Base-by-base conservation (phyloP, 345 rosid genomes). In the Hibiscus trionum region DNA sequence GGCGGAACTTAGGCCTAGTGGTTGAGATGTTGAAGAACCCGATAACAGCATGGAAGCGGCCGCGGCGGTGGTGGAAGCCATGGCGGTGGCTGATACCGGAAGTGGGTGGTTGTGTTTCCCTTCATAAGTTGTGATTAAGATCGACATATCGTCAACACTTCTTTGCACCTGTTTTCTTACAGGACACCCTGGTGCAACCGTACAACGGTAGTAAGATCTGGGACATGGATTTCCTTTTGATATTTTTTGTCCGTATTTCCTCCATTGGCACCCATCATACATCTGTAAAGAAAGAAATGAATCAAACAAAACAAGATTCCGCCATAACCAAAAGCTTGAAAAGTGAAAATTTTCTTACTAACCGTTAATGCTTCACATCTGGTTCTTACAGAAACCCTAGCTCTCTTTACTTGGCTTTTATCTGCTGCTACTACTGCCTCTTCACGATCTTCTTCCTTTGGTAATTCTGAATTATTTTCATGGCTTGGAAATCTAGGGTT, bases 181-280 rank as follows among this genome's bases (percentile, higher is more conserved):
- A 0, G 98, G 97, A 69, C 98, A 93, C 11, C 82, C 86, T 35
- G 91, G 80, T 55, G 90, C 86, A 75, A 90, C 86, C 0, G 98
- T 93, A 81, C 97, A 93, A 15, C 95, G 95, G 73, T 88, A 93
- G 56, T 90, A 93, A 31, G 95, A 97, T 72, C 97, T 84, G 3
- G 98, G 98, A 72, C 98, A 90, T 56, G 98, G 97, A 57, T 90
- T 93, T 61, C 93, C 97, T 82, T 90, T 93, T 0, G 98, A 79
- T 44, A 90, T 88, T 72, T 93, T 93, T 73, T 93, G 98, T 29
- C 98, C 98, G 72, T 93, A 93, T 86, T 93, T 93, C 79, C 97
- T 88, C 98, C 98, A 93, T 75, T 90, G 98, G 64, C 98, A 90
- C 29, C 98, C 98, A 82, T 93, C 98, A 58, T 84, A 89, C 93